Base-by-base conservation (phyloP, 495 filamentous ascomycete genomes). In the Lentithecium fluviatile region DNA sequence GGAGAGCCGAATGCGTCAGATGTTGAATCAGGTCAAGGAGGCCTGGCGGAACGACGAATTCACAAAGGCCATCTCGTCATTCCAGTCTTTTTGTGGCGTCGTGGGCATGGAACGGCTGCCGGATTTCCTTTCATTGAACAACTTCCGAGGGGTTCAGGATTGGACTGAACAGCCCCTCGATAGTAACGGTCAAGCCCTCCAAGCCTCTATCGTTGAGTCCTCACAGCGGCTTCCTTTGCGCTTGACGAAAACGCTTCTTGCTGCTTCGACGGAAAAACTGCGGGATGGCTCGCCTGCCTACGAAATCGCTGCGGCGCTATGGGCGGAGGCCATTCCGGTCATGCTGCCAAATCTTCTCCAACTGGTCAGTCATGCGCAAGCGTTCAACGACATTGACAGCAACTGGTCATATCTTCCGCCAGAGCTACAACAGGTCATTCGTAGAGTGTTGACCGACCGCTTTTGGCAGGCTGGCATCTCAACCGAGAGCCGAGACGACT, bases 401-500 rank as follows among this genome's bases (percentile, higher is more conserved):
- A 64, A 90, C 65, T 99, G 94, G 94, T 80, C 78, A 20, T 79
- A 82, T 42, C 74, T 96, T n/a, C 85, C 91, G 11, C 74, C 77
- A 36, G 90, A 96, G 40, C 87, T 93, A 81, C 85, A 81, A 56
- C 76, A 78, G 11, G 83, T 96, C 15, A 86, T 96, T 26, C 83
- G 83, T 32, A 84, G 89, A 6, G 89, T 97, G 46, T 76, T 99
- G 17, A 95, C 91, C 1, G 94, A 99, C 75, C 87, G 94, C 23
- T 97, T 99, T 69, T 99, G 94, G 94, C 94, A 99, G 80, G 88
- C 93, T 15, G 94, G 94, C 15, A 99, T 99, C 40, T 97, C 94
- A 0, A 88, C 82, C 62, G 94, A 95, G 24, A 97, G 88, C 65
- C 88, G 91, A 66, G 94, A 97, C 52, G 91, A 96, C 34, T 99